Evolutionary conservation across 768 basidiomycete genomes (phyloP).

Genomic region (Gymnopilus dilepis): DNA sequence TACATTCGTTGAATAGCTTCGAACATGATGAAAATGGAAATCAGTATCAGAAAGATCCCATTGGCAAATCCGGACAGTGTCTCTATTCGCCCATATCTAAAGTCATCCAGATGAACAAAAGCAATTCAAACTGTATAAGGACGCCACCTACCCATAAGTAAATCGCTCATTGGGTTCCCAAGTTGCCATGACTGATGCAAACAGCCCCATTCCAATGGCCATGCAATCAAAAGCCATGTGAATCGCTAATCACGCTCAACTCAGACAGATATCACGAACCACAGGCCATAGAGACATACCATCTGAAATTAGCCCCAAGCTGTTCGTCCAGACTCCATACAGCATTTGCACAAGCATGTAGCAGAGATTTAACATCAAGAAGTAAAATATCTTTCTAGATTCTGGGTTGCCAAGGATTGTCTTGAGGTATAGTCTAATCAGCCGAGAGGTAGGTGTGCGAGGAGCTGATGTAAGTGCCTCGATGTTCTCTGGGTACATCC

Average conservation of each 20-base stretch:
- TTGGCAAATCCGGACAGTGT: conserved; percentile 98
- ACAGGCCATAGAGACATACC: conserved; percentile 50
- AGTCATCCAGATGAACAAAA: neutral
- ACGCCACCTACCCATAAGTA: conserved; percentile 82
- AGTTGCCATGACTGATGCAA: conserved; percentile 97
- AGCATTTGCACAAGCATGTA: conserved; percentile 98
- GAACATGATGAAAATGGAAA: conserved; percentile 97
- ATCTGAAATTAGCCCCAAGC: conserved; percentile 94
- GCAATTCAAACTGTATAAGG: neutral
- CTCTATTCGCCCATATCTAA: conserved; percentile 94
- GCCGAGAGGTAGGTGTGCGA: conserved; percentile 57
- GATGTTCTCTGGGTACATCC: conserved; percentile 55
- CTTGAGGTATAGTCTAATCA: conserved; percentile 78
- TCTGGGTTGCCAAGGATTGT: conserved; percentile 91
- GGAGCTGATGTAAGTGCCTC: conserved; percentile 48
- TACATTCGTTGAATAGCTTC: conserved; percentile 96
- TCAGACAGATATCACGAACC: conserved; percentile 8
- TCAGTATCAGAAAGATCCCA: conserved; percentile 90
- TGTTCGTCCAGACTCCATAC: conserved; percentile 98
- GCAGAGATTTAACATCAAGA: conserved; percentile 89
- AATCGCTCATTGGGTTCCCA: conserved; percentile 96
- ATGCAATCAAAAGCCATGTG: conserved; percentile 99
- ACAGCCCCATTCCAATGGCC: conserved; percentile 93
- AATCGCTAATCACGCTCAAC: conserved; percentile 72
- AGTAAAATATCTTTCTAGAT: conserved; percentile 96